A percentile compares a stretch with the other conserved stretches of the same genome.
Conservation (phyloP, 108 stramenopile species). For the Nannochloropsis gaditana region DNA sequence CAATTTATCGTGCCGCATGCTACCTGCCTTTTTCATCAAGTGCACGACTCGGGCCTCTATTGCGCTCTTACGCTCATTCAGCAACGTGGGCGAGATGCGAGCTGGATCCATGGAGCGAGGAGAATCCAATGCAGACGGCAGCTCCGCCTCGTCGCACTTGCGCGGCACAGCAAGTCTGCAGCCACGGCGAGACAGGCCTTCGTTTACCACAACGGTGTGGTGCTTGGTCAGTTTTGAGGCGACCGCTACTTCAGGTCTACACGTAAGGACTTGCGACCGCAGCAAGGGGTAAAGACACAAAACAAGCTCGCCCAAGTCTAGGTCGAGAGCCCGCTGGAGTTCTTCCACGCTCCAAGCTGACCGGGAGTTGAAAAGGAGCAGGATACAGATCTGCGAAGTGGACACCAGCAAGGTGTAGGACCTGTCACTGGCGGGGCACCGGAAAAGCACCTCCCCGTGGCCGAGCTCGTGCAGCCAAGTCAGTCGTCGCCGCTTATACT, state of each 20-base stretch:
- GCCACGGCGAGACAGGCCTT: not conserved
- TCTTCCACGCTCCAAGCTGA: not conserved
- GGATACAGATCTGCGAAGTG: constrained; percentile 38
- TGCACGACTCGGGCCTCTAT: not conserved
- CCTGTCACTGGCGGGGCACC: constrained; percentile 25
- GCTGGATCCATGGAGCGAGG: constrained; percentile 8
- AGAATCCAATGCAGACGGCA: not conserved
- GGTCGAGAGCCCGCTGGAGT: constrained; percentile 3
- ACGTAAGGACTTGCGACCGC: not conserved
- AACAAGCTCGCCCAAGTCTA: constrained; percentile 4
- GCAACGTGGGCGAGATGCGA: not conserved
- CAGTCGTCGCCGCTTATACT: constrained; percentile 30
- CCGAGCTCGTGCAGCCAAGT: constrained; percentile 43
- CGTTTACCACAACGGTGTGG: not conserved
- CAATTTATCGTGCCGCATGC: constrained; percentile 8
- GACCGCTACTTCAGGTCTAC: not conserved
- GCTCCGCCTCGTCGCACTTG: not conserved
- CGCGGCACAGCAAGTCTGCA: not conserved
- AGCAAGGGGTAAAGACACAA: not conserved
- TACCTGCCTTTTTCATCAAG: not conserved
- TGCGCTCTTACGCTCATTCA: not conserved
- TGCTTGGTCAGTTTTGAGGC: not conserved
- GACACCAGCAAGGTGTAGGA: constrained; percentile 32
- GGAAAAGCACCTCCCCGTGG: constrained; percentile 39
- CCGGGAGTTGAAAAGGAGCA: constrained; percentile 29